Percentiles rank a stretch among this genome's conserved stretches.
Conservation (phyloP, 106 monocot genomes). For the Dendrobium catenatum region DNA sequence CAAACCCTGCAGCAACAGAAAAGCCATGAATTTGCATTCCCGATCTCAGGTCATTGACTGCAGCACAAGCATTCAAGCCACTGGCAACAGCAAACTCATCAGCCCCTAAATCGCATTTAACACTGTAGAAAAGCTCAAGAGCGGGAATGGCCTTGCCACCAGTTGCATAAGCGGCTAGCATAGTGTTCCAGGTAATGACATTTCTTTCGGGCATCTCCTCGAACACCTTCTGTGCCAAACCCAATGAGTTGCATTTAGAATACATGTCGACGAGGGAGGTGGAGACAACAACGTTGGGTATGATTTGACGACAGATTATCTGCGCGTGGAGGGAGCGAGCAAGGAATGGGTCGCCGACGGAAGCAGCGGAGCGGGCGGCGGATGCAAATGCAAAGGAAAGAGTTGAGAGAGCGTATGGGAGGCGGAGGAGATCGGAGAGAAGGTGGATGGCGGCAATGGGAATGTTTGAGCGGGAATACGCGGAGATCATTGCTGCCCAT, state of each 20-base stretch:
- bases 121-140: conserved; percentile 11
- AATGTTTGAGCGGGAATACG: conserved; percentile 7
- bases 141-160: conserved; percentile 14
- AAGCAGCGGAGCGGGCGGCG: conserved; percentile 15
- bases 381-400: conserved; percentile 20
- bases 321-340: conserved; percentile 16
- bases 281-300: conserved; percentile 27
- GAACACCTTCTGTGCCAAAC: conserved; percentile 18
- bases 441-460: conserved; percentile 8
- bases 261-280: conserved; percentile 23
- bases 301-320: conserved; percentile 6
- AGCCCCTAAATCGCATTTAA: conserved; percentile 18
- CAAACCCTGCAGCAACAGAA: conserved; percentile 13
- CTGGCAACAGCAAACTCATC: conserved; percentile 40
- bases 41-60: conserved; percentile 16
- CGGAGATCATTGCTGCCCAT: conserved; percentile 25
- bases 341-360: conserved; percentile 6
- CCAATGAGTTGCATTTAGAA: conserved; percentile 13
- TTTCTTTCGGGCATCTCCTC: conserved; percentile 33
- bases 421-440: conserved; percentile 10
- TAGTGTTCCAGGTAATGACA: conserved; percentile 24
- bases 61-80: conserved; percentile 39
- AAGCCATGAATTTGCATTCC: conserved; percentile 39
- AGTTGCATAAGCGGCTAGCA: conserved; percentile 18
- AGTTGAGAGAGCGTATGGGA: not conserved